Evolutionary conservation across 2,329 filamentous ascomycete species (phyloP).

Genomic region (Metarhizium anisopliae): DNA sequence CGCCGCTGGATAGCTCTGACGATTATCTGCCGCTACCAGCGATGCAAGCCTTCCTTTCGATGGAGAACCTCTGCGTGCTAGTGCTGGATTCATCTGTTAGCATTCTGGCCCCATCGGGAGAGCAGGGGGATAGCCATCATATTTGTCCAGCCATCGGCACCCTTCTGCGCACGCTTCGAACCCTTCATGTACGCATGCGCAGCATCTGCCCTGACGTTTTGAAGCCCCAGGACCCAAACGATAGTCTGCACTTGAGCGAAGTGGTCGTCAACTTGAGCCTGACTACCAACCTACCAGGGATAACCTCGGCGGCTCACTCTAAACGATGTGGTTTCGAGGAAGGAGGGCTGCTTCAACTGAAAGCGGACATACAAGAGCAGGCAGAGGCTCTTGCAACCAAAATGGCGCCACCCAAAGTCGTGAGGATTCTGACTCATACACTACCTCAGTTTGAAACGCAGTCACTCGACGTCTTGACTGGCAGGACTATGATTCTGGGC

Average conservation of each 20-base stretch:
- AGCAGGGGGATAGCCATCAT: background rate
- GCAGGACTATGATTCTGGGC: slow-evolving; percentile 12
- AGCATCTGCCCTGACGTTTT: slow-evolving; percentile 12
- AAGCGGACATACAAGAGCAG: slow-evolving; percentile 9
- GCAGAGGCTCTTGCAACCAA: slow-evolving; percentile 8
- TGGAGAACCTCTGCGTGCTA: slow-evolving; percentile 10
- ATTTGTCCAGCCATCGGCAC: slow-evolving; percentile 11
- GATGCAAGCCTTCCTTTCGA: slow-evolving; percentile 9
- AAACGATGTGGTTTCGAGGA: slow-evolving; percentile 3
- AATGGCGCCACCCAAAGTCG: slow-evolving; percentile 9
- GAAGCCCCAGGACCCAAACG: slow-evolving; percentile 6
- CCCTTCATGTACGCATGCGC: slow-evolving; percentile 11
- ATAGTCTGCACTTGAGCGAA: slow-evolving; percentile 4
- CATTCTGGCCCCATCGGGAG: slow-evolving; percentile 2
- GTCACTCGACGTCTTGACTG: slow-evolving; percentile 11
- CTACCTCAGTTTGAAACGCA: slow-evolving; percentile 8
- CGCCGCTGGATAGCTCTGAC: background rate
- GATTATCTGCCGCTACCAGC: slow-evolving; percentile 8
- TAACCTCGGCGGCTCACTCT: slow-evolving; percentile 10
- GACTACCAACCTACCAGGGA: background rate
- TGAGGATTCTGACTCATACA: slow-evolving; percentile 11
- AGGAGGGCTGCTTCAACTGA: slow-evolving; percentile 8
- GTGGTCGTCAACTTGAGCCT: slow-evolving; percentile 11
- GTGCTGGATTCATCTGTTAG: slow-evolving; percentile 9
- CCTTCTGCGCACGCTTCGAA: slow-evolving; percentile 9